Conservation (phyloP, 176 grass and related monocot species). For the Microstegium vimineum region DNA sequence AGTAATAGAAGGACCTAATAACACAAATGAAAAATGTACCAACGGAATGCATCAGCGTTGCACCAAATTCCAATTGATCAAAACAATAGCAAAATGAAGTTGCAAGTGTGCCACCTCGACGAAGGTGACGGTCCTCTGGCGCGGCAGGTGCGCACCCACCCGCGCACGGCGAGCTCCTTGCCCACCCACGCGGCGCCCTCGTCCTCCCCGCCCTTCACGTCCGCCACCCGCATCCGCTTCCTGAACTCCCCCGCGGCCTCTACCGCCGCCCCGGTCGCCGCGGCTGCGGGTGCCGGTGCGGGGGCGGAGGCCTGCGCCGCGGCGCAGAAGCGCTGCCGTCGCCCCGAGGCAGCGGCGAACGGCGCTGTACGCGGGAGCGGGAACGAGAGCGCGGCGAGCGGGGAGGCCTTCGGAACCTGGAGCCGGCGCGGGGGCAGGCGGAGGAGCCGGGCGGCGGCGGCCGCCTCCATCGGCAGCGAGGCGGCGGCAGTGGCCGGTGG, state of each 20-base stretch:
- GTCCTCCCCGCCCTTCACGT: conserved; percentile 70
- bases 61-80: neutral
- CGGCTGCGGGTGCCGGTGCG: conserved; percentile 19
- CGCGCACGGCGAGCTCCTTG: conserved; percentile 63
- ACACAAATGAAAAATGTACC: neutral
- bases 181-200: conserved; percentile 67
- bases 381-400: neutral
- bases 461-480: conserved; percentile 20
- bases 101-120: conserved; percentile 58
- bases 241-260: conserved; percentile 67
- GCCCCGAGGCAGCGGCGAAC: conserved; percentile 12
- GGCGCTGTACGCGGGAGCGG: neutral
- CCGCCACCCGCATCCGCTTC: conserved; percentile 52
- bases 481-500: neutral
- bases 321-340: conserved; percentile 50
- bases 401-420: neutral
- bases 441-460: conserved; percentile 35
- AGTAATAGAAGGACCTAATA: conserved; percentile 2
- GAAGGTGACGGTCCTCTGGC: conserved; percentile 95
- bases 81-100: neutral
- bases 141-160: conserved; percentile 93
- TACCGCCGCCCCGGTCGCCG: neutral
- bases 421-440: conserved; percentile 30
- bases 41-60: neutral
- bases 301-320: conserved; percentile 33